phyloP scores from a whole-genome alignment of 495 filamentous ascomycete species.

The Penicillium cinerascens region DNA sequence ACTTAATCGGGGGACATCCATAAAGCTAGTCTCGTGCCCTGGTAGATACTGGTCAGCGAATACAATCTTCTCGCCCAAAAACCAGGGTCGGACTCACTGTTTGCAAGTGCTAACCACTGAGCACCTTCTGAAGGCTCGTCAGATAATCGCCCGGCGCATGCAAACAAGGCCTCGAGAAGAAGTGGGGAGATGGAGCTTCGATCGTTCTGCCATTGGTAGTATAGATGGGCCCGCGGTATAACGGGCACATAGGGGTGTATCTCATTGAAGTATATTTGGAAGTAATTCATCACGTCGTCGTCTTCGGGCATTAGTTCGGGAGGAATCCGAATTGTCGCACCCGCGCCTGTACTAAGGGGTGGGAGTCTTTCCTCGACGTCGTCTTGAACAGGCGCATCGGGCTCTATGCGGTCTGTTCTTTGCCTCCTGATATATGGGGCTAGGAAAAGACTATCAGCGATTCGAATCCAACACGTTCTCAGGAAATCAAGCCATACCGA shows the following conservation, averaged over 20 bases:
- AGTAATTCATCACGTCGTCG: constrained; percentile 76
- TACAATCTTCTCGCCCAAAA: not conserved
- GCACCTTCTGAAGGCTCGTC: constrained; percentile 81
- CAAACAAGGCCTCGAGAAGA: constrained; percentile 92
- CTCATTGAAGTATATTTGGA: constrained; percentile 87
- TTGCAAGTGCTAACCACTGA: constrained; percentile 91
- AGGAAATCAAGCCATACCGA: constrained; percentile 60
- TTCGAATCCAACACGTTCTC: not conserved
- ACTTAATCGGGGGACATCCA: constrained; percentile 89
- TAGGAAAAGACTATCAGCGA: constrained; percentile 29
- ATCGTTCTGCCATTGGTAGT: constrained; percentile 88
- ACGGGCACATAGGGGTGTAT: constrained; percentile 98
- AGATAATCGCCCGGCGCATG: constrained; percentile 78
- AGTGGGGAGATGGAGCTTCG: constrained; percentile 85
- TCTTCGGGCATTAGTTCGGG: constrained; percentile 92
- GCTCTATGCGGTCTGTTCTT: constrained; percentile 56
- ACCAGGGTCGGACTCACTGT: constrained; percentile 55
- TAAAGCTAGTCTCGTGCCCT: constrained; percentile 95
- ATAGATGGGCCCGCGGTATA: constrained; percentile 77
- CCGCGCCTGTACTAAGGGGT: constrained; percentile 60
- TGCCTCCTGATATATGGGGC: constrained; percentile 86
- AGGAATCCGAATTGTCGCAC: constrained; percentile 80
- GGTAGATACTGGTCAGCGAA: constrained; percentile 22
- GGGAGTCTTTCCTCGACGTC: constrained; percentile 71
- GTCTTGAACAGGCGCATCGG: constrained; percentile 72